Percentiles rank a stretch among this genome's conserved stretches.
phyloP scores from a whole-genome alignment of 106 monocot genomes.

The Dendrobium chrysotoxum region DNA sequence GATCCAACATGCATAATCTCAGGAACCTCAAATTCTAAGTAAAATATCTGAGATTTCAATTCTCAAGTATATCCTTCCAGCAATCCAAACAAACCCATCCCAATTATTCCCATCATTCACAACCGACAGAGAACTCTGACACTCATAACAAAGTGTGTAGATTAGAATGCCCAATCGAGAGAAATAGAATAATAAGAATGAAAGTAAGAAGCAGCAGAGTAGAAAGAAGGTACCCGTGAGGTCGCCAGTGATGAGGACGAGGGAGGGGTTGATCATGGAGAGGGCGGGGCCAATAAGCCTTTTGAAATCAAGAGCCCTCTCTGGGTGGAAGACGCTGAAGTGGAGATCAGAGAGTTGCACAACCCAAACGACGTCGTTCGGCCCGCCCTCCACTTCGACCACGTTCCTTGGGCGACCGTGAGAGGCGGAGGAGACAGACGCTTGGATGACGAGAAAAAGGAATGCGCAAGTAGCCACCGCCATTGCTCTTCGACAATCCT shows the following conservation, averaged over 20 bases:
- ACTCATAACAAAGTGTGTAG: not conserved
- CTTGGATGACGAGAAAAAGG: not conserved
- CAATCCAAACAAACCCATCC: not conserved
- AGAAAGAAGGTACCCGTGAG: conserved; percentile 60
- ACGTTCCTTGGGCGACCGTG: conserved; percentile 11
- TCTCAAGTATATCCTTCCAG: not conserved
- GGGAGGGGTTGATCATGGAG: conserved; percentile 74
- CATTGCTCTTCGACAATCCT: not conserved
- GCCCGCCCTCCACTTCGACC: conserved; percentile 64
- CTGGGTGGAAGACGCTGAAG: conserved; percentile 87
- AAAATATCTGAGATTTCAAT: not conserved
- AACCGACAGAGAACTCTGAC: not conserved
- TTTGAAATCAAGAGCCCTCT: conserved; percentile 74
- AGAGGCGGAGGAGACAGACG: conserved; percentile 1
- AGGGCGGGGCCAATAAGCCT: conserved; percentile 66
- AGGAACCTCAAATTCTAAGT: not conserved
- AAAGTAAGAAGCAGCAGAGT: not conserved
- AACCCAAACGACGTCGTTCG: conserved; percentile 67
- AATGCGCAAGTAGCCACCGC: not conserved
- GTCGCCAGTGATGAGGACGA: conserved; percentile 97
- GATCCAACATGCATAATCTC: not conserved
- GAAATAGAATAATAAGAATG: not conserved
- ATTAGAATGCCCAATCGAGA: not conserved
- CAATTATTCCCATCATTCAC: not conserved
- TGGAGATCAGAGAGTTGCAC: conserved; percentile 98